Evolutionary conservation across 768 basidiomycete genomes (phyloP), one percentile per base, ranked within the genome.

Genomic region (Paxillus involutus): DNA sequence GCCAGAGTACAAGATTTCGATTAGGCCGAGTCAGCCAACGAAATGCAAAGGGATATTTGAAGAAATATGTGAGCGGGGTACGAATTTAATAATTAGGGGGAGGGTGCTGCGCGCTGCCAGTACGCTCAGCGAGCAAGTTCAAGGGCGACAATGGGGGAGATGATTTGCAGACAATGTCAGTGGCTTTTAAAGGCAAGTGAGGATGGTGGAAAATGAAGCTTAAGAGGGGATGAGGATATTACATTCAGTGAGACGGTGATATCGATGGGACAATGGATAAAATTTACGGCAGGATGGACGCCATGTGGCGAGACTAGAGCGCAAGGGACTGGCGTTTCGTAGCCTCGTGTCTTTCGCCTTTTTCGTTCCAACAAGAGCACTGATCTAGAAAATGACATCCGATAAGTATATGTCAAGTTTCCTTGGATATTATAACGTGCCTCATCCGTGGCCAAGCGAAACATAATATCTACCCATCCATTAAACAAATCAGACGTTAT

Each of bases 361-460:
- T 56, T 67, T 55, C 0, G 60, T 42, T 16, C 13, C 37, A 58
- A 71, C 69, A 71, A 69, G 65, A 69, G 62, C 67, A 57, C 2
- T 11, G 33, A 63, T 59, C 58, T 54, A 53, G 59, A 58, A 59
- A 26, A 55, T 53, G 41, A 50, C 44, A 61, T 56, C 53, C 26
- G n/a, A n/a, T n/a, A 26, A 5, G 4, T 26, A 26, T 57, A 14
- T 39, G 37, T 6, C 17, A 13, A 17, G 52, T 51, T n/a, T 24
- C 60, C 60, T 59, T 53, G 13, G 37, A 39, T 7, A 13, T n/a
- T n/a, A n/a, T n/a, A 39, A 39, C 37, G 37, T 39, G 37, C 37
- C 37, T 32, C 21, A 21, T 21, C 21, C 21, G 3, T 21, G 21
- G 21, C 37, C 39, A 10, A 35, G 37, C 21, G 13, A 37, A 40